Conservation (phyloP, 768 basidiomycete genomes). For the Scleroderma bovista region DNA sequence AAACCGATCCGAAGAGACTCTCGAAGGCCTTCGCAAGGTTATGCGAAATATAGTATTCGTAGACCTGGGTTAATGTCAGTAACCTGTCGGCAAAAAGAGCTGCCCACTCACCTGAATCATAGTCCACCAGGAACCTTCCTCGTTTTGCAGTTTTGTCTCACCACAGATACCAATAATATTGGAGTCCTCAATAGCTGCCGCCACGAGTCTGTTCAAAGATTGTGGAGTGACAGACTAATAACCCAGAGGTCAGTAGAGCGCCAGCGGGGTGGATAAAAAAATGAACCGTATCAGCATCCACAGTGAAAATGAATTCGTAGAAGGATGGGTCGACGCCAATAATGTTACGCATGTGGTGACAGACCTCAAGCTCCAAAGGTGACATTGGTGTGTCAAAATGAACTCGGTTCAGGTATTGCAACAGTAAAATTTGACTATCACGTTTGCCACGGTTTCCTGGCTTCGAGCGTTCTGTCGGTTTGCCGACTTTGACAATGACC, state of each 20-base stretch:
- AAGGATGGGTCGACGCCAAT: slow-evolving; percentile 73
- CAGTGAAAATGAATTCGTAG: slow-evolving; percentile 70
- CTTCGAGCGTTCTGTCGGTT: slow-evolving; percentile 58
- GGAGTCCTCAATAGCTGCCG: slow-evolving; percentile 53
- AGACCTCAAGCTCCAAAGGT: slow-evolving; percentile 64
- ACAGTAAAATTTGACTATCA: slow-evolving; percentile 59
- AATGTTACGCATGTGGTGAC: slow-evolving; percentile 71
- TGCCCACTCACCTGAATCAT: slow-evolving; percentile 56
- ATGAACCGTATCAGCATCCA: slow-evolving; percentile 54
- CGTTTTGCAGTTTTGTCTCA: slow-evolving; percentile 64
- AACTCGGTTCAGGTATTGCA: slow-evolving; percentile 65
- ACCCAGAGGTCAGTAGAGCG: slow-evolving; percentile 10
- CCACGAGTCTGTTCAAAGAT: slow-evolving; percentile 65
- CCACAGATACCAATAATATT: slow-evolving; percentile 65
- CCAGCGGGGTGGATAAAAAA: slow-evolving; percentile 6
- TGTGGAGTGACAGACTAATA: slow-evolving; percentile 54
- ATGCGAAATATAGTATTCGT: slow-evolving; percentile 66
- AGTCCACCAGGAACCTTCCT: slow-evolving; percentile 68
- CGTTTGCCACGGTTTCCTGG: slow-evolving; percentile 67
- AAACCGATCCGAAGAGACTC: slow-evolving; percentile 62
- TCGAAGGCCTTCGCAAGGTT: slow-evolving; percentile 68
- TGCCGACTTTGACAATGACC: slow-evolving; percentile 61
- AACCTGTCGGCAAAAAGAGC: not conserved
- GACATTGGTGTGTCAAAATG: slow-evolving; percentile 65
- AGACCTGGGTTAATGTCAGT: slow-evolving; percentile 36